Evolutionary conservation across 768 basidiomycete species (phyloP).

Genomic region (Boletellus ananas): DNA sequence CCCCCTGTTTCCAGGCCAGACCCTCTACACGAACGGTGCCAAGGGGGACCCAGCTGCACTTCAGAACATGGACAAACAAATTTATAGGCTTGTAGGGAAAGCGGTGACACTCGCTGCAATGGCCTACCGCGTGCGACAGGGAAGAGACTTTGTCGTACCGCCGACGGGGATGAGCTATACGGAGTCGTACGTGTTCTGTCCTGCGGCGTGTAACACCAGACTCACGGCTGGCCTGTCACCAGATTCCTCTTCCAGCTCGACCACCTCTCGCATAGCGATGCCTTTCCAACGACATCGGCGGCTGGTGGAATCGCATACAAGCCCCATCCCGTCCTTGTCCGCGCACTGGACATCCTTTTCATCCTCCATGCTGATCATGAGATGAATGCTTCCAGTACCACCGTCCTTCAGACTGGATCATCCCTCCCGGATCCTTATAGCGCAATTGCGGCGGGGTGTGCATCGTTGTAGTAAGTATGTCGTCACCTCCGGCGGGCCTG

Average conservation of each 20-base stretch:
- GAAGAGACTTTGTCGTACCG: slow-evolving; percentile 81
- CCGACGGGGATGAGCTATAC: slow-evolving; percentile 81
- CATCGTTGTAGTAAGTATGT: slow-evolving; percentile 75
- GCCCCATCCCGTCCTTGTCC: slow-evolving; percentile 82
- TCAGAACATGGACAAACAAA: slow-evolving; percentile 87
- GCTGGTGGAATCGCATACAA: slow-evolving; percentile 57
- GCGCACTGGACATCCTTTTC: slow-evolving; percentile 85
- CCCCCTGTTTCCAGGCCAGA: slow-evolving; percentile 52
- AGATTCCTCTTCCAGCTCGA: slow-evolving; percentile 93
- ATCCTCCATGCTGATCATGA: slow-evolving; percentile 90
- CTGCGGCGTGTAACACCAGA: neutral
- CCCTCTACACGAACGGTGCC: slow-evolving; percentile 68
- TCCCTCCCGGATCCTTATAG: slow-evolving; percentile 90
- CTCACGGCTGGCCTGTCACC: neutral
- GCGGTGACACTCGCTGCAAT: slow-evolving; percentile 89
- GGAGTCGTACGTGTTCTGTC: slow-evolving; percentile 52
- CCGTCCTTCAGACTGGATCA: slow-evolving; percentile 83
- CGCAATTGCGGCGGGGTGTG: slow-evolving; percentile 84
- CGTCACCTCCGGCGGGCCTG: neutral
- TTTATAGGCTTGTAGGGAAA: slow-evolving; percentile 84
- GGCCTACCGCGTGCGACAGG: slow-evolving; percentile 92
- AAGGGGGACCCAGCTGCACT: slow-evolving; percentile 63
- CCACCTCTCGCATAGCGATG: slow-evolving; percentile 47
- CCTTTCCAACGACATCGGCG: slow-evolving; percentile 22
- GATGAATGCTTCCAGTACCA: slow-evolving; percentile 81